A percentile compares a stretch with the other conserved stretches of the same genome.
phyloP scores from a whole-genome alignment of 805 yeast genomes.

The Starmera quercuum region DNA sequence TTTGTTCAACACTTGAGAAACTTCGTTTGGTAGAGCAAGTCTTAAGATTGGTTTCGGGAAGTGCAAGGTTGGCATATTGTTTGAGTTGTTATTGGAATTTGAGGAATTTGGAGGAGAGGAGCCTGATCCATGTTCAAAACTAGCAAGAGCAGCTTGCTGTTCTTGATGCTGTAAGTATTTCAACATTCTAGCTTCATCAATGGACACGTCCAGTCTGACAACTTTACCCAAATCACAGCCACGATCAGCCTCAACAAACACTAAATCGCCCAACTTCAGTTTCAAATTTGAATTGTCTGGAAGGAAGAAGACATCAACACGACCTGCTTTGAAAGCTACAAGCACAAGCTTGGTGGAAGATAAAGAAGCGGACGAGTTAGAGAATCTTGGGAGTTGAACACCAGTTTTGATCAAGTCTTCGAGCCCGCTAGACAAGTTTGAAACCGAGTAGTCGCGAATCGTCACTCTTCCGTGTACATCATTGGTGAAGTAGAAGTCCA shows the following conservation, averaged over 20 bases:
- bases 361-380: constrained; percentile 2
- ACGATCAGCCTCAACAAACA: constrained; percentile 77
- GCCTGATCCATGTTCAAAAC: constrained; percentile 10
- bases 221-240: constrained; percentile 79
- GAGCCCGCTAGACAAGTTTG: constrained; percentile 2
- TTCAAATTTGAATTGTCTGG: constrained; percentile 27
- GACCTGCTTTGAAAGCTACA: constrained; percentile 71
- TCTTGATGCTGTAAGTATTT: constrained; percentile 69
- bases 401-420: constrained; percentile 1
- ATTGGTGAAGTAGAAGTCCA: constrained; percentile 16
- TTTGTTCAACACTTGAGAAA: constrained; percentile 52
- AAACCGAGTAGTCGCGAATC: constrained; percentile 11
- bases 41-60: constrained; percentile 70
- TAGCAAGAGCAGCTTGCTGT: constrained; percentile 46
- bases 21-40: constrained; percentile 70
- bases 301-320: constrained; percentile 70
- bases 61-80: constrained; percentile 15
- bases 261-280: constrained; percentile 56
- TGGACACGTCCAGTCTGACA: constrained; percentile 53
- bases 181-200: constrained; percentile 62
- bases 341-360: constrained; percentile 37
- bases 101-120: background rate
- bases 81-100: constrained; percentile 2
- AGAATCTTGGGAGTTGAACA: constrained; percentile 3
- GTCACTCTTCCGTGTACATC: constrained; percentile 17